Percentiles rank a stretch among this genome's conserved stretches.
Evolutionary conservation across 805 yeast species (phyloP).

Genomic region (Candida berthetii): DNA sequence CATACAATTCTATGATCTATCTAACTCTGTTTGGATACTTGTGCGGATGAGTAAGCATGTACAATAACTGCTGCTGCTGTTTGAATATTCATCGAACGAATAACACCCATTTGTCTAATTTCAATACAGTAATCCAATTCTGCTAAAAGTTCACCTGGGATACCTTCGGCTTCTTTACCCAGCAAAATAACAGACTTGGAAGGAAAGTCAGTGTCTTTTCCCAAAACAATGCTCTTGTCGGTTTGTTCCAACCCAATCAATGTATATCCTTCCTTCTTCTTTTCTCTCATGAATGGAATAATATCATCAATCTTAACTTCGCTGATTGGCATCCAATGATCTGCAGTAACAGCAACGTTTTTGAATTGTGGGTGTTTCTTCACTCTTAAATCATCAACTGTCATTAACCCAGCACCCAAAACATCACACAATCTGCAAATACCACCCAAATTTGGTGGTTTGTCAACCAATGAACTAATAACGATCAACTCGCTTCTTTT

Average conservation of each 20-base stretch:
- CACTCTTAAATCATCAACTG: constrained; percentile 66
- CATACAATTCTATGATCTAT: too few relatives aligned
- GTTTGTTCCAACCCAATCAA: constrained; percentile 91
- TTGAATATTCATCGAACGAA: constrained; percentile 94
- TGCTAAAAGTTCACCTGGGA: constrained; percentile 78
- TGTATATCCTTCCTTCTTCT: constrained; percentile 76
- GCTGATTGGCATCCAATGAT: constrained; percentile 88
- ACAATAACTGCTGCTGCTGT: constrained; percentile 94
- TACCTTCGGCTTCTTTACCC: constrained; percentile 88
- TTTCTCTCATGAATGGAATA: constrained; percentile 45
- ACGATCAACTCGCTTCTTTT: constrained; percentile 81
- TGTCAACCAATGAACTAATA: constrained; percentile 87
- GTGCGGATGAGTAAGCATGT: constrained; percentile 65
- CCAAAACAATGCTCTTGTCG: constrained; percentile 73
- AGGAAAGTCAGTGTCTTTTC: constrained; percentile 65
- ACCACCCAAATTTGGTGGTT: constrained; percentile 90
- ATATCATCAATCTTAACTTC: constrained; percentile 63
- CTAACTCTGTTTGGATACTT: not conserved
- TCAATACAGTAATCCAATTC: constrained; percentile 85
- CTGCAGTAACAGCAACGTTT: constrained; percentile 91
- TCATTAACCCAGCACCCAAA: constrained; percentile 78
- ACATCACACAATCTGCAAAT: constrained; percentile 91
- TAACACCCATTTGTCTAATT: constrained; percentile 86
- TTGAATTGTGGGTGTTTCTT: constrained; percentile 65
- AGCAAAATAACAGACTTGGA: constrained; percentile 68